phyloP scores from a whole-genome alignment of 345 rosid species.

The Moringa oleifera region DNA sequence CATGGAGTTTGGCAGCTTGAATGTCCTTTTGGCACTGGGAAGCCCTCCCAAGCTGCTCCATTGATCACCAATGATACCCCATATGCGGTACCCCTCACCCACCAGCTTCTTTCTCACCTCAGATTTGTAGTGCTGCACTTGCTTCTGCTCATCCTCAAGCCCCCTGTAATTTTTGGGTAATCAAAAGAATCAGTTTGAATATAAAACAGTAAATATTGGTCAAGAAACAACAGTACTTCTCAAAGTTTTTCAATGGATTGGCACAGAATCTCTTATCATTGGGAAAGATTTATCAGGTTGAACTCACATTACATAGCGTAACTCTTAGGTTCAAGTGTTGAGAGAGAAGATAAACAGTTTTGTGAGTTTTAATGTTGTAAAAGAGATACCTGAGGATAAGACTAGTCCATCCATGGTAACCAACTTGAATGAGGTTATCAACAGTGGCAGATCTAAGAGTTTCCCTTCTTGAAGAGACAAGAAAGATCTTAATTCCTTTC shows the following conservation, averaged over 20 bases:
- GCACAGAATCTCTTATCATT: no score
- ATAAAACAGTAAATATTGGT: no score
- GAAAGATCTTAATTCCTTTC: constrained; percentile 62
- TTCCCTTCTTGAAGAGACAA: constrained; percentile 77
- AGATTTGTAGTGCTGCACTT: constrained; percentile 59
- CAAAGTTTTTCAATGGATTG: no score
- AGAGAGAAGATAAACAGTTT: no score
- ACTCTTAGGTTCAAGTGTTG: no score
- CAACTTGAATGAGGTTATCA: constrained; percentile 69
- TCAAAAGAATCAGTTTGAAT: no score
- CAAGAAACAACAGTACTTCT: no score
- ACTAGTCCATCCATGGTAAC: constrained; percentile 79
- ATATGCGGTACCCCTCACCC: constrained; percentile 62
- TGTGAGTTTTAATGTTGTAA: background rate
- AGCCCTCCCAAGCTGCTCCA: constrained; percentile 75
- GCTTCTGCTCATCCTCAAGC: constrained; percentile 47
- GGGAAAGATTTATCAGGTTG: no score
- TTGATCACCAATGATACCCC: constrained; percentile 80
- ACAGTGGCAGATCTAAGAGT: constrained; percentile 68
- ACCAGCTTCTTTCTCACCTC: constrained; percentile 44
- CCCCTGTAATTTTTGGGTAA: constrained; percentile 33
- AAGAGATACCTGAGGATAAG: constrained; percentile 54
- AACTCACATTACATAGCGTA: no score
- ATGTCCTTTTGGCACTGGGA: constrained; percentile 59
- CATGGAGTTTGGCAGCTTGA: constrained; percentile 87